Evolutionary conservation across 2,329 filamentous ascomycete genomes (phyloP), one percentile per base, ranked within the genome.

Genomic region (Colletotrichum tabaci): DNA sequence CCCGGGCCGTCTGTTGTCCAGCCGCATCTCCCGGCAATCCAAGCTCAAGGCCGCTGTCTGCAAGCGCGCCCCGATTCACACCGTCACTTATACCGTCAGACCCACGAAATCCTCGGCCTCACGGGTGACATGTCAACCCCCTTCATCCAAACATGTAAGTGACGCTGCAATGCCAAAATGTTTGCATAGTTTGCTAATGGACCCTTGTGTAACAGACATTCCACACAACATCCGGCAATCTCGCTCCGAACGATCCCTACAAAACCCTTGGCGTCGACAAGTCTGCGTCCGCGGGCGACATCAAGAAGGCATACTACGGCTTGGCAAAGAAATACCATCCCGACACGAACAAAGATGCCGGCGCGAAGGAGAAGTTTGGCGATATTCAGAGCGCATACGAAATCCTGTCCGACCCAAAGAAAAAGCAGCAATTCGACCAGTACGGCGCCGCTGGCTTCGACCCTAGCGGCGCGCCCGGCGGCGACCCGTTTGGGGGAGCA

Each of bases 231-330:
- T 79, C 82, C 55, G 82, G 82, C 55, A 77, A 81, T 7, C 79
- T 85, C 26, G 87, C 87, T 6, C 83, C 90, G 47, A 90, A 94
- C 80, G 93, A 99, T 78, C 96, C 96, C 1, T 99, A 99, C 82
- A 89, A 91, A 75, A 89, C 93, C 4, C 91, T 99, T 38, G 96
- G 96, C 16, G 94, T 99, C 40, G 87, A 87, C 77, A 97, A 96
- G 81, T 88, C 84, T 73, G 94, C 96, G n/a, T 91, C 94, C 1
- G 85, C 94, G 3, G 86, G 90, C 71, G 96, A 98, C 46, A 98
- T 99, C 81, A 99, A 99, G 82, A 98, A 98, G 82, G 95, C 96
- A 3, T 99, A 99, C 86, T 99, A 99, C 80, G 94, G 95, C 61
- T 87, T 98, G 71, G 96, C 96, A 23, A 99, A 99, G 84, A 99